These are phyloP conservation scores for Tirmania nivea DNA, from an alignment of 495 filamentous ascomycete genomes.

Conservation along the genomic window DNA sequence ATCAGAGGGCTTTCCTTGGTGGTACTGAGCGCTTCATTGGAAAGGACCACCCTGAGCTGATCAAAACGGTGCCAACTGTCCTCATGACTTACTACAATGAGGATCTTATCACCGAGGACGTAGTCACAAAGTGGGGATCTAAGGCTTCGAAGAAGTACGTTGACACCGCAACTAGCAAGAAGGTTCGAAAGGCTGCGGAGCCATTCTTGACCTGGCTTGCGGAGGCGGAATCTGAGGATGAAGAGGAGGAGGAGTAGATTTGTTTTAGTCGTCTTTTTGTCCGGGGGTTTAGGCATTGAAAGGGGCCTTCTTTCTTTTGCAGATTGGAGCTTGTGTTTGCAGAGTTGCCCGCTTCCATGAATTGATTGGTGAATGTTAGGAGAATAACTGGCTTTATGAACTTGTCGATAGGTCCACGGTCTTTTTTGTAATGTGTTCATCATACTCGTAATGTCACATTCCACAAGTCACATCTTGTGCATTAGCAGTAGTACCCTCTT, in stretches of 20 bases:
- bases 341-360: too few species aligned
- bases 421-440: too few species aligned
- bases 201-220: slow-evolving; percentile 86
- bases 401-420: too few species aligned
- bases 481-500: too few species aligned
- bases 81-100: slow-evolving; percentile 70
- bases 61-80: slow-evolving; percentile 60
- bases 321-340: too few species aligned
- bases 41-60: slow-evolving; percentile 57
- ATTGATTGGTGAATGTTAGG: too few species aligned
- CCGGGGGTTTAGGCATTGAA: too few species aligned
- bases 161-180: slow-evolving; percentile 70
- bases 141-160: slow-evolving; percentile 92
- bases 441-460: too few species aligned
- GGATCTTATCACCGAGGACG: slow-evolving; percentile 68
- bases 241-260: slow-evolving; percentile 33
- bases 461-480: too few species aligned
- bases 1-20: slow-evolving; percentile 93
- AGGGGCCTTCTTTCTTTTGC: too few species aligned
- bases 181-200: slow-evolving; percentile 85
- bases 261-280: too few species aligned
- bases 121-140: slow-evolving; percentile 71
- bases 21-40: slow-evolving; percentile 84
- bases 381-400: too few species aligned
- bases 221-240: slow-evolving; percentile 70